phyloP scores from a whole-genome alignment of 2,329 filamentous ascomycete species.

The Aspergillus texensis region DNA sequence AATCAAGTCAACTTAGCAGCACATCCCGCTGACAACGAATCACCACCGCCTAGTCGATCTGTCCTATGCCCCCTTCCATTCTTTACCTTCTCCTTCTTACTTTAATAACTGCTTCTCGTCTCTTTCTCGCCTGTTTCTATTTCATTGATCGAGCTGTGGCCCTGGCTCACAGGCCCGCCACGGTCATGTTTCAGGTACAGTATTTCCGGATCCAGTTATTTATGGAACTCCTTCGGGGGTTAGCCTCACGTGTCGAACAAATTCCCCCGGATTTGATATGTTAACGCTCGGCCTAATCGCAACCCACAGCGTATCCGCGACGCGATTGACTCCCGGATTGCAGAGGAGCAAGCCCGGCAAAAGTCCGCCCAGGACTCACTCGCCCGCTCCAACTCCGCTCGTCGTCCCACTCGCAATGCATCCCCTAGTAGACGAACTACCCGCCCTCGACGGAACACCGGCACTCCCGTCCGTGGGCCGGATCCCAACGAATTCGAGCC shows the following conservation, averaged over 20 bases:
- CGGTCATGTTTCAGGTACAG: slow-evolving; percentile 37
- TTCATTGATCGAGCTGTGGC: slow-evolving; percentile 18
- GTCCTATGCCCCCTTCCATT: slow-evolving; percentile 7
- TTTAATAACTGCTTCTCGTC: slow-evolving; percentile 15
- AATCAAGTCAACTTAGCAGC: background rate
- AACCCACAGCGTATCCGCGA: slow-evolving; percentile 73
- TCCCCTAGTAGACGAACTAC: slow-evolving; percentile 32
- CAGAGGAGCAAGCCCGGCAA: slow-evolving; percentile 86
- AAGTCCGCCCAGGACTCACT: slow-evolving; percentile 51
- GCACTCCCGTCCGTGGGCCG: slow-evolving; percentile 59
- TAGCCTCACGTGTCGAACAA: slow-evolving; percentile 1
- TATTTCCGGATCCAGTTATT: slow-evolving; percentile 5
- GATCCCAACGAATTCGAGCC: slow-evolving; percentile 88
- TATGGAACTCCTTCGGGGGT: background rate
- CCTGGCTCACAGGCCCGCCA: slow-evolving; percentile 25
- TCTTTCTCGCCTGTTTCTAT: slow-evolving; percentile 13
- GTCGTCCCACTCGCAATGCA: slow-evolving; percentile 37
- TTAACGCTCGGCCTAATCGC: background rate
- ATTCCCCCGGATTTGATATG: background rate
- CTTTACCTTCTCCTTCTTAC: slow-evolving; percentile 16
- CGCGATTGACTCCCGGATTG: slow-evolving; percentile 82
- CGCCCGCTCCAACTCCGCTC: slow-evolving; percentile 49
- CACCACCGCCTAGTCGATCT: slow-evolving; percentile 3
- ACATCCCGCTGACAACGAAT: background rate
- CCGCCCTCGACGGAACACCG: slow-evolving; percentile 39